Conservation (phyloP, 805 yeast species). For the Myxozyma nipponensis region DNA sequence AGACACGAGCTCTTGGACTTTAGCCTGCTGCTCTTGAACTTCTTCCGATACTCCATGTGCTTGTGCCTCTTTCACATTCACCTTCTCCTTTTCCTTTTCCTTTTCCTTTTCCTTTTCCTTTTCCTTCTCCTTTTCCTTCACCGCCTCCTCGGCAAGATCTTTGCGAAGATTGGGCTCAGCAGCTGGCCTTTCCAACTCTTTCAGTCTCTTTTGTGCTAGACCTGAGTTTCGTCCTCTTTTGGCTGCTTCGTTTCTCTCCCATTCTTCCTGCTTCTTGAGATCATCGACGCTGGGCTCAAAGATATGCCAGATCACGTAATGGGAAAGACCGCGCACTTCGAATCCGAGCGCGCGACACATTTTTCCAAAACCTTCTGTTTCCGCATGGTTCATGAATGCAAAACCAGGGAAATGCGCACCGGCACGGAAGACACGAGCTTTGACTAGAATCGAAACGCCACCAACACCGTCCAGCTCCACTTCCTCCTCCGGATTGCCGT, state of each 20-base stretch:
- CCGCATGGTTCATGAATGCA: constrained; percentile 93
- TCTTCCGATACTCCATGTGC: not conserved
- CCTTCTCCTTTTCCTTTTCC: constrained; percentile 6
- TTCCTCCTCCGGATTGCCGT: constrained; percentile 74
- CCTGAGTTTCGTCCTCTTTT: constrained; percentile 33
- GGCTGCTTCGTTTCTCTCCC: not conserved
- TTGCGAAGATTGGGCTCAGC: constrained; percentile 45
- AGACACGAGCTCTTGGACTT: not conserved
- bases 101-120: not conserved
- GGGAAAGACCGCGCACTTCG: constrained; percentile 82
- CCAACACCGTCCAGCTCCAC: constrained; percentile 96
- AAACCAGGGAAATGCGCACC: constrained; percentile 97
- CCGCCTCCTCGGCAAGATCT: not conserved
- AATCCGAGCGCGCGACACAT: constrained; percentile 76
- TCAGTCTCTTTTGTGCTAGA: constrained; percentile 17
- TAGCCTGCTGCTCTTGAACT: not conserved
- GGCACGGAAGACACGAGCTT: constrained; percentile 76
- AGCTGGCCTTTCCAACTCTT: constrained; percentile 66
- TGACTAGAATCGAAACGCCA: constrained; percentile 88
- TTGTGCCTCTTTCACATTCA: constrained; percentile 6
- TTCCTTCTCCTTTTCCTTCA: constrained; percentile 2
- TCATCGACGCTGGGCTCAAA: constrained; percentile 24
- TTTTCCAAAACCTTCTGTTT: constrained; percentile 85
- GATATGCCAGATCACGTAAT: constrained; percentile 89
- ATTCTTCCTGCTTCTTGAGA: not conserved